These are phyloP conservation scores for Gymnopus androsaceus DNA, from an alignment of 1,284 basidiomycete genomes.

Conservation along the genomic window DNA sequence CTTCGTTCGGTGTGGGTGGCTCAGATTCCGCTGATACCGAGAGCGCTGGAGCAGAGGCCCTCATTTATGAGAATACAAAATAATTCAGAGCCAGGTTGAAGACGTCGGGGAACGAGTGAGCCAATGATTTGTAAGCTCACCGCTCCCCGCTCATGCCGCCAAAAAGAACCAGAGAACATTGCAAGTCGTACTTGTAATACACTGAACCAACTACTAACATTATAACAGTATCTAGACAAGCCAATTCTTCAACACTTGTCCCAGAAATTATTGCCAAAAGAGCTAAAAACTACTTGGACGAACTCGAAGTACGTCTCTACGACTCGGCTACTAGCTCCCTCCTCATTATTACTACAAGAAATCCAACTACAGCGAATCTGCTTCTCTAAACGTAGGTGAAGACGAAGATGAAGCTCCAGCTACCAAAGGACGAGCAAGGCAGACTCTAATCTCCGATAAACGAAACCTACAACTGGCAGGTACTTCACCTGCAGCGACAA, in stretches of 20 bases:
- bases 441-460: constrained; percentile 71
- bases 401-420: constrained; percentile 48
- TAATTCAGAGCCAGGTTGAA: background rate
- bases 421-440: constrained; percentile 66
- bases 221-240: constrained; percentile 43
- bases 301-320: constrained; percentile 79
- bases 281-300: constrained; percentile 74
- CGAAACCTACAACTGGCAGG: constrained; percentile 48
- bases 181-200: constrained; percentile 31
- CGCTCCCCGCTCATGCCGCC: constrained; percentile 36
- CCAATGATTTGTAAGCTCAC: too few species aligned
- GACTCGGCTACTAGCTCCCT: too few species aligned
- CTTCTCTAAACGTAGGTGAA: constrained; percentile 42
- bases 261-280: constrained; percentile 73
- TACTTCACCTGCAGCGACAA: constrained; percentile 50
- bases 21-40: background rate
- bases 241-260: constrained; percentile 49
- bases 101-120: background rate
- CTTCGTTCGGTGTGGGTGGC: constrained; percentile 37
- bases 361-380: constrained; percentile 76
- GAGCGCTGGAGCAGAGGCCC: background rate
- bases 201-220: constrained; percentile 16
- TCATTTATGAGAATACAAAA: constrained; percentile 6
- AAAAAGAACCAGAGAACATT: constrained; percentile 47
- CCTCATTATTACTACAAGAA: too few species aligned